Evolutionary conservation across 2,329 filamentous ascomycete species (phyloP).

Genomic region (Periglandula ipomoeae): DNA sequence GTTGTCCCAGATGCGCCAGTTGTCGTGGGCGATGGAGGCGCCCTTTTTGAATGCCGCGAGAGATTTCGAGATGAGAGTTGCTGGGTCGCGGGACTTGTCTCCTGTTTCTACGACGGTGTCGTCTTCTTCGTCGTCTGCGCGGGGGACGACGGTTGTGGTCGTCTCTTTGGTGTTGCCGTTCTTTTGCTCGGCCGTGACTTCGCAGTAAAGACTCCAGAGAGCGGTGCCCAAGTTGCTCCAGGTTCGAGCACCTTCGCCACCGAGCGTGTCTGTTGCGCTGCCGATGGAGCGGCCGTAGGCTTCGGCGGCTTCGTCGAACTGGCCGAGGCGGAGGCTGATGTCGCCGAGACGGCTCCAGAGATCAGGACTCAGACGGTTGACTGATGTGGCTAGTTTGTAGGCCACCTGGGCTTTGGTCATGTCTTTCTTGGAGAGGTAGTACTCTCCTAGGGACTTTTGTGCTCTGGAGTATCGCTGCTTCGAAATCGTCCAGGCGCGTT

Average conservation of each 20-base stretch:
- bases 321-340: constrained; percentile 67
- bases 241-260: constrained; percentile 81
- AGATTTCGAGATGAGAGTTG: constrained; percentile 61
- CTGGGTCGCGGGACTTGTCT: constrained; percentile 35
- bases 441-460: constrained; percentile 76
- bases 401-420: constrained; percentile 63
- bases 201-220: constrained; percentile 59
- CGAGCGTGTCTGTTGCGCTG: constrained; percentile 46
- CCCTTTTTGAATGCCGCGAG: constrained; percentile 82
- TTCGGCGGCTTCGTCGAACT: constrained; percentile 71
- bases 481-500: constrained; percentile 82
- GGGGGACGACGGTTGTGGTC: constrained; percentile 11
- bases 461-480: constrained; percentile 73
- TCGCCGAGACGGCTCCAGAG: constrained; percentile 90
- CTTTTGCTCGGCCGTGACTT: constrained; percentile 33
- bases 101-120: constrained; percentile 11
- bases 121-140: constrained; percentile 20
- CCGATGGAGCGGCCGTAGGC: constrained; percentile 78
- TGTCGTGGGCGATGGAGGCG: constrained; percentile 71
- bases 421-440: constrained; percentile 60
- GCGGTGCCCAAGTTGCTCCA: constrained; percentile 93
- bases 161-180: constrained; percentile 14
- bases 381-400: constrained; percentile 66
- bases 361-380: constrained; percentile 72
- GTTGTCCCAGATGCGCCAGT: constrained; percentile 95